These are phyloP conservation scores for Penicillium sp. DNA, from an alignment of 2,329 filamentous ascomycete species.

Conservation along the genomic window DNA sequence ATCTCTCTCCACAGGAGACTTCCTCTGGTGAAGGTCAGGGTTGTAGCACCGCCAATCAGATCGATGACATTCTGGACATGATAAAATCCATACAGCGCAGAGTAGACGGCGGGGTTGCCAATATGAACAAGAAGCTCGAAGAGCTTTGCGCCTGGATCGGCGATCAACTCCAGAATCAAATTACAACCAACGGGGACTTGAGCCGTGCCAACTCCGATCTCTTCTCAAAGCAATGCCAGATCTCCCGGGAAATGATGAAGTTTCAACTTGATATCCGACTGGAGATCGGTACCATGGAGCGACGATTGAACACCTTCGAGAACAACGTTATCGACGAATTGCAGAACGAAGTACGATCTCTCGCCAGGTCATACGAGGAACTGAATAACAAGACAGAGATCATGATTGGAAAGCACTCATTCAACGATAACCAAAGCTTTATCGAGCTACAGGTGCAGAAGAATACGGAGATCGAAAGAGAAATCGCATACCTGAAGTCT, in stretches of 20 bases:
- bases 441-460: conserved; percentile 8
- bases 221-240: conserved; percentile 3
- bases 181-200: conserved; percentile 7
- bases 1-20: not conserved
- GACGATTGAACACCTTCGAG: conserved; percentile 10
- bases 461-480: conserved; percentile 9
- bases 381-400: conserved; percentile 7
- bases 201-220: conserved; percentile 12
- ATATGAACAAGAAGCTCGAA: conserved; percentile 8
- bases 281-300: conserved; percentile 10
- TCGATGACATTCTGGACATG: conserved; percentile 12
- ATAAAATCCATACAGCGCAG: conserved; percentile 11
- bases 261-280: conserved; percentile 13
- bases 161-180: conserved; percentile 11
- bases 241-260: conserved; percentile 12
- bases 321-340: conserved; percentile 9
- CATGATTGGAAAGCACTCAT: not conserved
- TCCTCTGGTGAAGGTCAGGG: not conserved
- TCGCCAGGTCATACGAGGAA: conserved; percentile 5
- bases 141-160: conserved; percentile 13
- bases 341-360: conserved; percentile 6
- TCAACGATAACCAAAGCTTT: conserved; percentile 4
- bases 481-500: conserved; percentile 9
- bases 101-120: conserved; percentile 3
- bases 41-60: not conserved